Evolutionary conservation across 2,329 filamentous ascomycete species (phyloP).

Genomic region (Cladosporium sp.): DNA sequence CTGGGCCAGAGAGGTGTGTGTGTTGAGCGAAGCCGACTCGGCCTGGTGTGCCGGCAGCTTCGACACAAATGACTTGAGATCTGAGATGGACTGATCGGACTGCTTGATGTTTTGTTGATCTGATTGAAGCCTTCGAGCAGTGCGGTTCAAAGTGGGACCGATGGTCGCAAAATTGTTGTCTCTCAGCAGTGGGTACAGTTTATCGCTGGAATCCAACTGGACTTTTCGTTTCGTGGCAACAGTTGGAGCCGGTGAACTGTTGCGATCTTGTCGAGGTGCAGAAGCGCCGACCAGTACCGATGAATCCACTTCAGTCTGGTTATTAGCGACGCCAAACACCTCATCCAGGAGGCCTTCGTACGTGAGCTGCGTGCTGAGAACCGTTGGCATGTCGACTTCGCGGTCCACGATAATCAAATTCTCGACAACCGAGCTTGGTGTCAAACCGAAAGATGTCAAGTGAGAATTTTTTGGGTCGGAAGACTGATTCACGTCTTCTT

Average conservation of each 20-base stretch:
- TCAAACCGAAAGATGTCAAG: slow-evolving; percentile 58
- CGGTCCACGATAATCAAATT: slow-evolving; percentile 92
- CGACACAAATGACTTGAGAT: slow-evolving; percentile 91
- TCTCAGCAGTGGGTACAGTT: slow-evolving; percentile 78
- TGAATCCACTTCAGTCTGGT: slow-evolving; percentile 87
- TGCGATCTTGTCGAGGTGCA: slow-evolving; percentile 38
- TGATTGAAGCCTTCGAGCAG: slow-evolving; percentile 76
- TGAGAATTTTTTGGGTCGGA: slow-evolving; percentile 40
- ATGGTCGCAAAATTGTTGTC: slow-evolving; percentile 96
- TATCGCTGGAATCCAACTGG: slow-evolving; percentile 81
- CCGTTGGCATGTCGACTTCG: slow-evolving; percentile 88
- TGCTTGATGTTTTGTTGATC: slow-evolving; percentile 83
- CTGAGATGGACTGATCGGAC: slow-evolving; percentile 78
- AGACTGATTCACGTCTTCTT: slow-evolving; percentile 59
- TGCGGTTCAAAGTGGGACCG: slow-evolving; percentile 80
- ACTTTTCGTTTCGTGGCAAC: slow-evolving; percentile 75
- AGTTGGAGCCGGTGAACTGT: slow-evolving; percentile 40
- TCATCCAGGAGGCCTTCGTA: slow-evolving; percentile 97
- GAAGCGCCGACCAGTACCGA: slow-evolving; percentile 76
- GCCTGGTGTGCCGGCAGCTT: slow-evolving; percentile 88
- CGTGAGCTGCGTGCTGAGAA: slow-evolving; percentile 87
- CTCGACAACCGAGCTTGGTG: slow-evolving; percentile 82
- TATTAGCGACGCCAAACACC: slow-evolving; percentile 84
- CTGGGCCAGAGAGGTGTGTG: slow-evolving; percentile 87
- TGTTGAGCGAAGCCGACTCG: slow-evolving; percentile 86